Percentiles rank a stretch among this genome's conserved stretches.
phyloP scores from a whole-genome alignment of 352 stramenopile genomes.

The Pythium guiyangense region DNA sequence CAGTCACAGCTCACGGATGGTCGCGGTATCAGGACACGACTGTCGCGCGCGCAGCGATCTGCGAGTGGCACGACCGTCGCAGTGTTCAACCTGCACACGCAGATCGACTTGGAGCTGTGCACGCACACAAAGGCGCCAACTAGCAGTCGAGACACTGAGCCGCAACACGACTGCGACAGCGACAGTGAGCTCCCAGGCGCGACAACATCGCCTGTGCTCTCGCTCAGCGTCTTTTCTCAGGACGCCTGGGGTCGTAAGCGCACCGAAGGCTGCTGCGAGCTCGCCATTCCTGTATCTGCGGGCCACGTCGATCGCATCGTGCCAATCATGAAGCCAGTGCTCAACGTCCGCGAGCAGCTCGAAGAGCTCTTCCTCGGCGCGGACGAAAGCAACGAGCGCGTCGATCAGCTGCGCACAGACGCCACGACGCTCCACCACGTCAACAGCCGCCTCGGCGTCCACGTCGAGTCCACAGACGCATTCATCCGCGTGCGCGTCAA shows the following conservation, averaged over 20 bases:
- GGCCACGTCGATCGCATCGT: conserved; percentile 35
- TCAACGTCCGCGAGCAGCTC: conserved; percentile 32
- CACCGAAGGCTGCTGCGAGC: conserved; percentile 28
- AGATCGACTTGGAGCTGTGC: conserved; percentile 15
- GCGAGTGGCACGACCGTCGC: neutral
- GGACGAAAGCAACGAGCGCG: conserved; percentile 15
- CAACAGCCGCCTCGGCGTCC: conserved; percentile 23
- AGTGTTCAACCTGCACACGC: conserved; percentile 13
- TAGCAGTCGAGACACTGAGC: neutral
- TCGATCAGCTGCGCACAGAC: neutral
- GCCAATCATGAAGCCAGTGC: conserved; percentile 29
- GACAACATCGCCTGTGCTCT: conserved; percentile 11
- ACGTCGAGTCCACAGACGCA: conserved; percentile 33
- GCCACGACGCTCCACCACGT: conserved; percentile 11
- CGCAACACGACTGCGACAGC: neutral
- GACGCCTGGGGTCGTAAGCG: conserved; percentile 46
- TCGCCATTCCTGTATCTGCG: conserved; percentile 19
- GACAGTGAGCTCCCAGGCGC: conserved; percentile 1
- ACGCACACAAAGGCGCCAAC: neutral
- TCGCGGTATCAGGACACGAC: neutral
- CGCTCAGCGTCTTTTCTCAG: conserved; percentile 36
- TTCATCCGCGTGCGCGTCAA: conserved; percentile 42
- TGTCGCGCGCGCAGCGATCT: neutral
- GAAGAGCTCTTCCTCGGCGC: conserved; percentile 63
- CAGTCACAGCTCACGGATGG: neutral